These are phyloP conservation scores for Malus asiatica DNA, from an alignment of 306 rosid species.

Conservation along the genomic window DNA sequence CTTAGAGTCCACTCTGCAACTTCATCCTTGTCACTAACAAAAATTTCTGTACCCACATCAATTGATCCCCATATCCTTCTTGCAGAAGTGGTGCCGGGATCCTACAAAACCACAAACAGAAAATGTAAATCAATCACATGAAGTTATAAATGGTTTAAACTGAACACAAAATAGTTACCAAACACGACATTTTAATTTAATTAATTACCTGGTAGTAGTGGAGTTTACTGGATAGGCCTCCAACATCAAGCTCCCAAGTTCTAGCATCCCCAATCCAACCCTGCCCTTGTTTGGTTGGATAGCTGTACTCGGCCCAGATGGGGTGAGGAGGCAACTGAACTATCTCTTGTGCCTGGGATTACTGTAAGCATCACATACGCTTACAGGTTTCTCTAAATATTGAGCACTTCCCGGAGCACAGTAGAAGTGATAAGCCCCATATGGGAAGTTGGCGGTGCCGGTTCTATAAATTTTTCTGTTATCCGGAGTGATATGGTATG, in stretches of 20 bases:
- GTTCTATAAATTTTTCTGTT: constrained; percentile 53
- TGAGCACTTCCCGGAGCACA: constrained; percentile 75
- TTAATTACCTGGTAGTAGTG: constrained; percentile 57
- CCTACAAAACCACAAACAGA: constrained; percentile 29
- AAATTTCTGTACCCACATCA: constrained; percentile 72
- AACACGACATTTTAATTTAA: not conserved
- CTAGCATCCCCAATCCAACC: constrained; percentile 78
- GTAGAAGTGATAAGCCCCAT: constrained; percentile 60
- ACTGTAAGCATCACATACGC: constrained; percentile 71
- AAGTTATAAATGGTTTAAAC: not conserved
- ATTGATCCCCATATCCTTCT: constrained; percentile 67
- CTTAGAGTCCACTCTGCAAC: constrained; percentile 73
- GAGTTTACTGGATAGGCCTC: constrained; percentile 55
- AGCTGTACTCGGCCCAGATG: constrained; percentile 65
- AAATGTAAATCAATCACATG: not conserved
- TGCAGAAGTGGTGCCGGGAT: constrained; percentile 57
- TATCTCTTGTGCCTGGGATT: constrained; percentile 85
- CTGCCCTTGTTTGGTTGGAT: constrained; percentile 56
- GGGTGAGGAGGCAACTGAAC: constrained; percentile 75
- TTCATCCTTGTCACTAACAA: constrained; percentile 53
- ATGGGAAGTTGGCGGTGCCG: constrained; percentile 67
- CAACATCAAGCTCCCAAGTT: constrained; percentile 86
- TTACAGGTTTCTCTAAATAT: constrained; percentile 46
- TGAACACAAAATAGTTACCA: not conserved
- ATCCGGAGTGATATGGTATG: constrained; percentile 61